A percentile compares a stretch with the other conserved stretches of the same genome.
These are phyloP conservation scores for Pleomassaria siparia DNA, from an alignment of 2,329 filamentous ascomycete genomes.

Conservation along the genomic window DNA sequence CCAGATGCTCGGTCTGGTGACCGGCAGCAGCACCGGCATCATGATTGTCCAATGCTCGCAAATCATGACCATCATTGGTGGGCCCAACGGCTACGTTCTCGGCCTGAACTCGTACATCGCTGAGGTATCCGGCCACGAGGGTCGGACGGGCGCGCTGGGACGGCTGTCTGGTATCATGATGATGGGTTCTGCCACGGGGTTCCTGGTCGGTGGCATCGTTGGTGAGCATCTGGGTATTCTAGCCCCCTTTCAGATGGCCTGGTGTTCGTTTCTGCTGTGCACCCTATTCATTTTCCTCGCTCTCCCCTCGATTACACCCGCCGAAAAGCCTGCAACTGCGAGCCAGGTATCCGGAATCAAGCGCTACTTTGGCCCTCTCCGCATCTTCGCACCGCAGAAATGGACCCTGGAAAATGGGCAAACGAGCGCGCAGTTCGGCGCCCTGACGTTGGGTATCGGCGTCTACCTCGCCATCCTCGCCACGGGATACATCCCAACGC, in stretches of 20 bases:
- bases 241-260: conserved; percentile 65
- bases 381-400: conserved; percentile 61
- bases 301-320: conserved; percentile 54
- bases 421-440: conserved; percentile 59
- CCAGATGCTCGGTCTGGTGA: conserved; percentile 65
- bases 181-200: conserved; percentile 66
- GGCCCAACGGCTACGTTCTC: conserved; percentile 68
- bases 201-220: conserved; percentile 64
- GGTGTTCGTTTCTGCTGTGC: conserved; percentile 55
- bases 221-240: conserved; percentile 65
- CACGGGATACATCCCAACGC: conserved; percentile 65
- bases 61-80: conserved; percentile 67
- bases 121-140: conserved; percentile 61
- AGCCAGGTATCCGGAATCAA: conserved; percentile 44
- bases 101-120: conserved; percentile 69
- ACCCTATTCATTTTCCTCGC: conserved; percentile 45
- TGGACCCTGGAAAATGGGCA: conserved; percentile 56
- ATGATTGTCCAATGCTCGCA: conserved; percentile 68
- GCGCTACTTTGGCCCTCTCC: conserved; percentile 65
- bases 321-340: conserved; percentile 31
- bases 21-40: conserved; percentile 65
- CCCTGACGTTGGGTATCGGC: conserved; percentile 64
- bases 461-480: conserved; percentile 70
- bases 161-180: conserved; percentile 67
- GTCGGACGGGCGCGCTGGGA: conserved; percentile 66